Percentiles rank a stretch among this genome's conserved stretches.
phyloP scores from a whole-genome alignment of 2,329 filamentous ascomycete species.

The Fusarium brachygibbosum region DNA sequence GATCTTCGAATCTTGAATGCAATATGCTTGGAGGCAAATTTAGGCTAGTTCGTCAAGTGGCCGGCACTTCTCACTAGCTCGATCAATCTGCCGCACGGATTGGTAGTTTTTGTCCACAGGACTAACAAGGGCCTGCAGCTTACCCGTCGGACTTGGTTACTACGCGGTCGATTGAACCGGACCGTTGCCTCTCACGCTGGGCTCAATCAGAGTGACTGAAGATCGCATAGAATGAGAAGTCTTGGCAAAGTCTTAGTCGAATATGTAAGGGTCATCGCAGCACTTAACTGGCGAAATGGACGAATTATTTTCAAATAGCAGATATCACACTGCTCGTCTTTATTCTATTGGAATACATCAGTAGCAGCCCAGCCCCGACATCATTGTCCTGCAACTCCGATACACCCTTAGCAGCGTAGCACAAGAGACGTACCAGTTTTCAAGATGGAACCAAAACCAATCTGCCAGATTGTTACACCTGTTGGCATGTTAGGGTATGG shows the following conservation, averaged over 20 bases:
- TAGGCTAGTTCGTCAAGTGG: no score
- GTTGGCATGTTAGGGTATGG: constrained; percentile 66
- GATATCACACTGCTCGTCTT: background rate
- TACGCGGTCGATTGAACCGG: background rate
- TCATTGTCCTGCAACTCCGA: no score
- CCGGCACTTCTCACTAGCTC: background rate
- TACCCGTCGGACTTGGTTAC: constrained; percentile 11
- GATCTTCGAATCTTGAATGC: no score
- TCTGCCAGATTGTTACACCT: constrained; percentile 57
- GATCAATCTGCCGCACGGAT: background rate
- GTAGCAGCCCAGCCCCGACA: background rate
- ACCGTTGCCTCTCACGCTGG: background rate
- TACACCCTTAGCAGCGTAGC: background rate
- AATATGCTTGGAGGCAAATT: no score
- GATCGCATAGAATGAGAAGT: rapidly evolving
- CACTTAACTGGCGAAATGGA: background rate
- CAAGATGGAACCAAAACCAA: background rate
- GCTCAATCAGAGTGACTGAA: no score
- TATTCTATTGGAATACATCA: background rate
- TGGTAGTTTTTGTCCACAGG: background rate
- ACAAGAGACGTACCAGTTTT: no score
- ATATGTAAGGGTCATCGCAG: background rate
- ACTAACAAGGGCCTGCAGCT: background rate
- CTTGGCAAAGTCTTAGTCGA: background rate
- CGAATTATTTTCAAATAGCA: background rate